A percentile compares a stretch with the other conserved stretches of the same genome.
These are phyloP conservation scores for Populus hybrid DNA, from an alignment of 441 rosid species.

Conservation along the genomic window DNA sequence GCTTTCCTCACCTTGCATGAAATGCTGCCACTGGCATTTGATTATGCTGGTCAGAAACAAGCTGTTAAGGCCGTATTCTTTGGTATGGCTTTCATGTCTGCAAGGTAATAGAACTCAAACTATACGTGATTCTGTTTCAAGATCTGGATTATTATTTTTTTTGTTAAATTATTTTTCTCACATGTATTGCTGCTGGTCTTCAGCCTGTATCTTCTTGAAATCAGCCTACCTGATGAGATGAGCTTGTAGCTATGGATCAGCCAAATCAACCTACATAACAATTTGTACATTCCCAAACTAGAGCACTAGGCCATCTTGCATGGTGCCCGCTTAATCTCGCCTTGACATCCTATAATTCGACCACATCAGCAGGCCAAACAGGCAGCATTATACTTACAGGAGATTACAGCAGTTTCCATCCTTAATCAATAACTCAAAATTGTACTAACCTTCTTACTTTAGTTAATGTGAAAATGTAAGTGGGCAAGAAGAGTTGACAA, in stretches of 20 bases:
- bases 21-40: conserved; percentile 97
- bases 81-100: conserved; percentile 99
- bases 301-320: not conserved
- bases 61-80: conserved; percentile 96
- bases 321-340: not conserved
- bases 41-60: conserved; percentile 98
- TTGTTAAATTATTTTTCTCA: not conserved
- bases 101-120: conserved; percentile 54
- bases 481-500: not conserved
- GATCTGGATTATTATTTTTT: not conserved
- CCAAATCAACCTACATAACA: not conserved
- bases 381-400: not conserved
- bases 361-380: not conserved
- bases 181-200: conserved; percentile 21
- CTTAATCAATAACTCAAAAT: not conserved
- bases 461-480: not conserved
- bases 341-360: not conserved
- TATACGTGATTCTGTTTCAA: not conserved
- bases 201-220: conserved; percentile 87
- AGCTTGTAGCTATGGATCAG: conserved; percentile 43
- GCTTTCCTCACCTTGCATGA: conserved; percentile 97
- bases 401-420: not conserved
- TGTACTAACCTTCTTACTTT: not conserved
- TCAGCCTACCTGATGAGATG: conserved; percentile 79
- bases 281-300: conserved; percentile 22